Percentiles rank a stretch among this genome's conserved stretches.
phyloP scores from a whole-genome alignment of 345 rosid species.

The Noccaea caerulescens region DNA sequence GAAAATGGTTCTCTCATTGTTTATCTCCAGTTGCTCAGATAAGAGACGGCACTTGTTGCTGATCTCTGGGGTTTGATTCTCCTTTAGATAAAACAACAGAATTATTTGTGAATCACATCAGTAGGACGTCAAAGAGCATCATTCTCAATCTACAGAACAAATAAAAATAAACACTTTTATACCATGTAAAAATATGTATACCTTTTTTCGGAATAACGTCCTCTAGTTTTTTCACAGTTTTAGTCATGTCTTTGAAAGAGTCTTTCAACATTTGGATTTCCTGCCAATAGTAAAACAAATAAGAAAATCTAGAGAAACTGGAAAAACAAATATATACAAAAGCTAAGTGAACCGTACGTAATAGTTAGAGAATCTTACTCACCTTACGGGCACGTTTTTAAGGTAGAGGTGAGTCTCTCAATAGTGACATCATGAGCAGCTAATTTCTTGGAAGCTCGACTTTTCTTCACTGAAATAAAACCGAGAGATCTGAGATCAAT shows the following conservation, averaged over 20 bases:
- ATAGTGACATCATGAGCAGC: too few species aligned
- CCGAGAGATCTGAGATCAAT: too few species aligned
- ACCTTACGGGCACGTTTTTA: too few species aligned
- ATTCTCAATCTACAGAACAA: not conserved
- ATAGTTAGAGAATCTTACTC: too few species aligned
- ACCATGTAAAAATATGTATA: not conserved
- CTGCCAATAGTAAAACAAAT: not conserved
- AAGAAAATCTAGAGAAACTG: not conserved
- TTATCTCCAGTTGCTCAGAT: too few species aligned
- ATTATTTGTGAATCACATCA: not conserved
- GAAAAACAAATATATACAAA: too few species aligned
- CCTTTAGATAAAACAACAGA: conserved; percentile 24
- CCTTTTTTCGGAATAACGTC: not conserved
- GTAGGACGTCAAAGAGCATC: too few species aligned
- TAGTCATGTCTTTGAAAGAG: not conserved
- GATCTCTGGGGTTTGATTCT: conserved; percentile 40
- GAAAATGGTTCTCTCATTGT: not conserved
- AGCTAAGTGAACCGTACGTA: too few species aligned
- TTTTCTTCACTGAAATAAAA: too few species aligned
- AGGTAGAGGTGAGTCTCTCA: too few species aligned
- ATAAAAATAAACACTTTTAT: not conserved
- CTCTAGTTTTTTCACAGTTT: not conserved
- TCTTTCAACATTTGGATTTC: not conserved
- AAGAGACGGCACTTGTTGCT: too few species aligned
- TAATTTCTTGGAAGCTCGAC: too few species aligned